These are phyloP conservation scores for Euphorbia lathyris DNA, from an alignment of 345 rosid species.

Conservation along the genomic window DNA sequence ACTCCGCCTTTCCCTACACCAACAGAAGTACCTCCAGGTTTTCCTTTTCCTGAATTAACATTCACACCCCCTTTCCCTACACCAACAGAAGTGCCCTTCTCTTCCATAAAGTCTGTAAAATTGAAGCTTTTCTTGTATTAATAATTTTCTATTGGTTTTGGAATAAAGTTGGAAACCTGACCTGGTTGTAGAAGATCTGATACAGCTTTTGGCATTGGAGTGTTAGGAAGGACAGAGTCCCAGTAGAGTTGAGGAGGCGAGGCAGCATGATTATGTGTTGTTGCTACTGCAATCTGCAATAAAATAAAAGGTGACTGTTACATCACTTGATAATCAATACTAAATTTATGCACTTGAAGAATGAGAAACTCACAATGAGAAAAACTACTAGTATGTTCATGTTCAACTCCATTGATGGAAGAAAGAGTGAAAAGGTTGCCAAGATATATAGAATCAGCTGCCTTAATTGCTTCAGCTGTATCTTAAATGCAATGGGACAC, in stretches of 20 bases:
- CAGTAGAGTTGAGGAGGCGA: slow-evolving; percentile 51
- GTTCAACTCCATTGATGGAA: slow-evolving; percentile 30
- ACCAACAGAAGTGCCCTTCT: slow-evolving; percentile 41
- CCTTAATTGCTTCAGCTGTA: slow-evolving; percentile 33
- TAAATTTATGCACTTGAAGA: background rate
- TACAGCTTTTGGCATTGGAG: slow-evolving; percentile 58
- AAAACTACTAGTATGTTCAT: slow-evolving; percentile 35
- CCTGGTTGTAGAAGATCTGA: slow-evolving; percentile 43
- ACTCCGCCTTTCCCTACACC: slow-evolving; percentile 48
- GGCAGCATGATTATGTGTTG: slow-evolving; percentile 49
- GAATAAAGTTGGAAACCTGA: background rate
- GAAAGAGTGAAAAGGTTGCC: slow-evolving; percentile 4
- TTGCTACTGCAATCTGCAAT: slow-evolving; percentile 43
- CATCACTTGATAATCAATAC: background rate
- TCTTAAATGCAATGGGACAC: slow-evolving; percentile 34
- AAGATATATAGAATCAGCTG: slow-evolving; percentile 23
- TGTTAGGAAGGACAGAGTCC: slow-evolving; percentile 50
- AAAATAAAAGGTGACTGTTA: background rate
- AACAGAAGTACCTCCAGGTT: slow-evolving; percentile 23
- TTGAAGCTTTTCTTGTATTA: background rate
- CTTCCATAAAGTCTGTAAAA: slow-evolving; percentile 50
- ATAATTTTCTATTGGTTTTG: background rate
- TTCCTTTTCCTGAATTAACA: slow-evolving; percentile 20
- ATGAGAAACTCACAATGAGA: slow-evolving; percentile 27
- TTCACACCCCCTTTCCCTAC: slow-evolving; percentile 37